phyloP scores from a whole-genome alignment of 1,139 yeast species.

The Taphrina wiesneri region DNA sequence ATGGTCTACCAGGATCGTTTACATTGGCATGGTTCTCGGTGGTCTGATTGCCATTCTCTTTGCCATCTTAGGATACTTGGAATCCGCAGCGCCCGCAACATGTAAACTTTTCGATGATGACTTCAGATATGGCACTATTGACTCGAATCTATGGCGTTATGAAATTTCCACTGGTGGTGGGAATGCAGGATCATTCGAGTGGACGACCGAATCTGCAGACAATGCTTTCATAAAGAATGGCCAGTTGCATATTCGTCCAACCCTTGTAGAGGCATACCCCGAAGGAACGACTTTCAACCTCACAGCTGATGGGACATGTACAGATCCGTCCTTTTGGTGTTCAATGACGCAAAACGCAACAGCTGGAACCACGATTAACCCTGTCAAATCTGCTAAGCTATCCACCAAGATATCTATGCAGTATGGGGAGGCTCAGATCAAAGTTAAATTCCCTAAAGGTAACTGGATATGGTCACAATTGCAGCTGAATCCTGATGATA shows the following conservation, averaged over 20 bases:
- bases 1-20: conserved; percentile 16
- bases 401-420: conserved; percentile 36
- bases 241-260: conserved; percentile 38
- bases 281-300: conserved; percentile 38
- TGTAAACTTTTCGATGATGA: conserved; percentile 37
- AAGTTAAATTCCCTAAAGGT: conserved; percentile 38
- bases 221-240: conserved; percentile 38
- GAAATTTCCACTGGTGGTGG: conserved; percentile 39
- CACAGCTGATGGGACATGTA: conserved; percentile 37
- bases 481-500: conserved; percentile 38
- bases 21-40: conserved; percentile 16
- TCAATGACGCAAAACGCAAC: conserved; percentile 36
- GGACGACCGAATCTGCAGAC: conserved; percentile 35
- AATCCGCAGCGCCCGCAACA: conserved; percentile 11
- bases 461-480: conserved; percentile 40
- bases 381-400: conserved; percentile 38
- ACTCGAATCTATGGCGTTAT: conserved; percentile 33
- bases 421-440: conserved; percentile 38
- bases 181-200: conserved; percentile 38
- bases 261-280: conserved; percentile 36
- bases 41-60: conserved; percentile 1
- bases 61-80: conserved; percentile 22
- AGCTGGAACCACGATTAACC: conserved; percentile 36
- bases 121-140: conserved; percentile 33
- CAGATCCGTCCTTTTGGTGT: conserved; percentile 34